Evolutionary conservation across 1,284 basidiomycete species (phyloP).

Genomic region (Amylostereum areolatum): DNA sequence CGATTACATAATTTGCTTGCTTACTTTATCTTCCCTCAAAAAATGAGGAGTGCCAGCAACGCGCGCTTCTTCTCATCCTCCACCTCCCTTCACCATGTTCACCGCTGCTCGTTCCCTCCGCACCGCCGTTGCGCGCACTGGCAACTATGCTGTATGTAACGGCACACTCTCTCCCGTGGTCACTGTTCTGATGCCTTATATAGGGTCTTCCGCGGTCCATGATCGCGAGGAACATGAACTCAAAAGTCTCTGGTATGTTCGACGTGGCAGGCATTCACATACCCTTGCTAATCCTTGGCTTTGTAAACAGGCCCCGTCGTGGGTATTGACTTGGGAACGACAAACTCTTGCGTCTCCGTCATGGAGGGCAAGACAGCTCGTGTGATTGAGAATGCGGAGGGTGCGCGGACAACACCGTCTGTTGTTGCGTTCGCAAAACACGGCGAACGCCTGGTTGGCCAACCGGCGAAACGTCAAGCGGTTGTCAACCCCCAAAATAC

Average conservation of each 20-base stretch:
- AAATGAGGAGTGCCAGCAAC: too few species aligned
- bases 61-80: conserved; percentile 14
- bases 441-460: conserved; percentile 88
- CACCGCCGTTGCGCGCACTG: conserved; percentile 50
- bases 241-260: conserved; percentile 64
- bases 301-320: conserved; percentile 64
- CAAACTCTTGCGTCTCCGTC: conserved; percentile 90
- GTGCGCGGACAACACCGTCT: conserved; percentile 96
- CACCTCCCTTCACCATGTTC: conserved; percentile 54
- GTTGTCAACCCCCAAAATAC: conserved; percentile 96
- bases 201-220: conserved; percentile 63
- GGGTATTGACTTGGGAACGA: conserved; percentile 83
- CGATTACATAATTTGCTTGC: conserved; percentile 24
- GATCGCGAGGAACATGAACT: conserved; percentile 79
- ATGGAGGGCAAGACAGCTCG: conserved; percentile 95
- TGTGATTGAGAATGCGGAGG: conserved; percentile 97
- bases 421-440: conserved; percentile 98
- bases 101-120: conserved; percentile 58
- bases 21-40: conserved; percentile 13
- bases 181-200: conserved; percentile 10
- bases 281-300: neutral
- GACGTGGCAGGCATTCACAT: neutral
- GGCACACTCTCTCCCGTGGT: neutral
- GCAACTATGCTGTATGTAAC: conserved; percentile 57
- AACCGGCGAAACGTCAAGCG: conserved; percentile 96